Conservation (phyloP, 345 rosid genomes). For the Psidium guajava region DNA sequence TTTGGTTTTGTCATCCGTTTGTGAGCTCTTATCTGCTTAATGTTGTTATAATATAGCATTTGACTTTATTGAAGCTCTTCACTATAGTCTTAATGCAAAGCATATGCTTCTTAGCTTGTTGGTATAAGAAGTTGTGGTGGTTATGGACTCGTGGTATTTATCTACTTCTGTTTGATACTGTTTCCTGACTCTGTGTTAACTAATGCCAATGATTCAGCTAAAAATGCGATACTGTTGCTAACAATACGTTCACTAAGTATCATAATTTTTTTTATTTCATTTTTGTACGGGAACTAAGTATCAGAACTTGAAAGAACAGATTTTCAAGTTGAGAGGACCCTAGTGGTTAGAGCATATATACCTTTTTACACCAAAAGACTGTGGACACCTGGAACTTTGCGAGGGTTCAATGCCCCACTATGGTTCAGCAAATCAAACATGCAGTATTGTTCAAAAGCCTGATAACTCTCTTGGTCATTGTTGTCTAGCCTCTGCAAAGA, state of each 20-base stretch:
- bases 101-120: background rate
- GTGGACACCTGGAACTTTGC: background rate
- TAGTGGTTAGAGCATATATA: background rate
- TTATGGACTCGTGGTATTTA: background rate
- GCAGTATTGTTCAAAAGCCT: background rate
- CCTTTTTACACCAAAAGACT: background rate
- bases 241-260: background rate
- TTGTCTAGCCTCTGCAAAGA: background rate
- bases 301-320: background rate
- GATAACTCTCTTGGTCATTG: background rate
- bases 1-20: background rate
- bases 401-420: background rate
- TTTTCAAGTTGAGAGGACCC: background rate
- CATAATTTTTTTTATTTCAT: background rate
- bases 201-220: background rate
- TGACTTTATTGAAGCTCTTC: background rate
- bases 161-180: background rate
- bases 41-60: background rate
- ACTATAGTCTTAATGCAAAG: background rate
- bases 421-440: background rate
- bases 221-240: background rate
- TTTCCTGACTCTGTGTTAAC: background rate
- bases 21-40: background rate
- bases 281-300: background rate
- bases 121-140: background rate